Conservation (phyloP, 306 rosid genomes). For the Prunus kanzakura region DNA sequence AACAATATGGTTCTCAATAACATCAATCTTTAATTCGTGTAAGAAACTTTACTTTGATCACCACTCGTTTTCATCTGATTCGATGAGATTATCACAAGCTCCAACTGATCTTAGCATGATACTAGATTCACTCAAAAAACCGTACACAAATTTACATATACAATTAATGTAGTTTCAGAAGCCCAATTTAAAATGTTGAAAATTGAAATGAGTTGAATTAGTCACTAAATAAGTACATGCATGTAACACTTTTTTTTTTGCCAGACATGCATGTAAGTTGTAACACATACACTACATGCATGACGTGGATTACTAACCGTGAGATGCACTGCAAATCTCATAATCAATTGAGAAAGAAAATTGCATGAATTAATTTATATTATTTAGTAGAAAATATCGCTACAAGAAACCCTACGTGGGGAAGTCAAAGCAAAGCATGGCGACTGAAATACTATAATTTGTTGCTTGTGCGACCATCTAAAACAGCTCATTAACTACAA, state of each 20-base stretch:
- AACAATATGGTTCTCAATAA: too few species aligned
- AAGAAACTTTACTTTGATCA: background rate
- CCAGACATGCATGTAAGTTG: too few species aligned
- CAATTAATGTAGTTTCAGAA: too few species aligned
- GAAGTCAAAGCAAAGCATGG: background rate
- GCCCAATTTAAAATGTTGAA: background rate
- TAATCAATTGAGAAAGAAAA: background rate
- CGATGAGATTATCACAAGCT: background rate
- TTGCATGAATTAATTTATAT: background rate
- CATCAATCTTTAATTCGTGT: background rate
- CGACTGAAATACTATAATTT: background rate
- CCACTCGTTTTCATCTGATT: slow-evolving; percentile 3
- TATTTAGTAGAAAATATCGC: too few species aligned
- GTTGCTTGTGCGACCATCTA: background rate
- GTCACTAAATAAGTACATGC: background rate
- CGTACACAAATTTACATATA: background rate
- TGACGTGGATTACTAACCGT: background rate
- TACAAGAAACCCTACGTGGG: background rate
- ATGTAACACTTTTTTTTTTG: too few species aligned
- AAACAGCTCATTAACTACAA: background rate
- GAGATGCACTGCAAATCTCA: background rate
- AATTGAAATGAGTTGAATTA: too few species aligned
- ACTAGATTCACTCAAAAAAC: background rate
- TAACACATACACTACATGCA: too few species aligned
- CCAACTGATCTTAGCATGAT: background rate